phyloP scores from a whole-genome alignment of 306 rosid genomes.

The Gleditsia sinensis region DNA sequence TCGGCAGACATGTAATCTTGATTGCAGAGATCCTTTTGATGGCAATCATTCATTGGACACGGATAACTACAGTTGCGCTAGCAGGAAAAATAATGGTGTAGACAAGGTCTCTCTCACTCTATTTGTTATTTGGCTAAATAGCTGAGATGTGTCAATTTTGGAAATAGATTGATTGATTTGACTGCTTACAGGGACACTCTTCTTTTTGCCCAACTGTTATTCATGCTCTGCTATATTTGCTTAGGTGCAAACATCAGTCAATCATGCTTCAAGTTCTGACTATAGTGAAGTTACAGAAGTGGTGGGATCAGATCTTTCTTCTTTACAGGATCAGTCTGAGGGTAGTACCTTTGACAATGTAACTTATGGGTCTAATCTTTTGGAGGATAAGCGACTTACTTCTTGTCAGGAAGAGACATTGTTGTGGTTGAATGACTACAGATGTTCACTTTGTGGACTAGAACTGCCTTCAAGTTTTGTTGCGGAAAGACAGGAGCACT shows the following conservation, averaged over 20 bases:
- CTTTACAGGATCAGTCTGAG: constrained; percentile 34
- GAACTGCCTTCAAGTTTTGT: constrained; percentile 81
- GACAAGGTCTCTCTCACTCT: constrained; percentile 31
- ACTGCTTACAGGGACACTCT: not conserved
- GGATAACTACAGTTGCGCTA: constrained; percentile 34
- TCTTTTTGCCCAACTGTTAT: not conserved
- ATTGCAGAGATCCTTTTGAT: constrained; percentile 40
- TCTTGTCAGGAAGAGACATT: constrained; percentile 41
- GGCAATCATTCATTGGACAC: constrained; percentile 37
- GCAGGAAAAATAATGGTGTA: constrained; percentile 36
- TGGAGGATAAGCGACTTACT: constrained; percentile 32
- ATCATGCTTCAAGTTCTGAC: constrained; percentile 37
- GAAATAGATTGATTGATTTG: constrained; percentile 28
- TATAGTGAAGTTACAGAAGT: constrained; percentile 21
- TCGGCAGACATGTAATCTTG: constrained; percentile 37
- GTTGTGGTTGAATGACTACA: constrained; percentile 77
- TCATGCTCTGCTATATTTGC: constrained; percentile 24
- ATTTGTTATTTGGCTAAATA: not conserved
- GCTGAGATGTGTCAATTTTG: constrained; percentile 29
- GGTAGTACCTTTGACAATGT: constrained; percentile 31
- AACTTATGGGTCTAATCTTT: constrained; percentile 27
- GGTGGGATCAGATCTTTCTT: constrained; percentile 41
- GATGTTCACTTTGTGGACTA: constrained; percentile 80
- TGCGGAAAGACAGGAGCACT: constrained; percentile 85
- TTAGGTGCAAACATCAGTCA: constrained; percentile 38